Conservation (phyloP, 768 basidiomycete genomes). For the Flagelloscypha sp. region DNA sequence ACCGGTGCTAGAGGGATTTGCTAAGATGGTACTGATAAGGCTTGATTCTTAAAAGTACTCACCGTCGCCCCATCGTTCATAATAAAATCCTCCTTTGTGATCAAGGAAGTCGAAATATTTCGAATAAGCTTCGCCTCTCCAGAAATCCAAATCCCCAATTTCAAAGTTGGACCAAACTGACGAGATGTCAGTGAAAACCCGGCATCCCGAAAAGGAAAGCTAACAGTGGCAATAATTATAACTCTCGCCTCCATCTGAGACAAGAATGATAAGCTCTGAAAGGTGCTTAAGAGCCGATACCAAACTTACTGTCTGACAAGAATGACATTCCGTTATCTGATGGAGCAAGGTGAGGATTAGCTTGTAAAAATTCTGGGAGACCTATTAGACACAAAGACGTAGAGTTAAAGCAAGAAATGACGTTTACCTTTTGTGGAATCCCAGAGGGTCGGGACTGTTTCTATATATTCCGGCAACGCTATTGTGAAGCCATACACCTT, state of each 20-base stretch:
- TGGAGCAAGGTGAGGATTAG: conserved; percentile 32
- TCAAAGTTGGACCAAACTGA: conserved; percentile 43
- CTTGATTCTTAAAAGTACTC: conserved; percentile 14
- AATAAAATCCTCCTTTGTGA: conserved; percentile 35
- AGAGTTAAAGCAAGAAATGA: too few relatives aligned
- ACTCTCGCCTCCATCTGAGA: conserved; percentile 34
- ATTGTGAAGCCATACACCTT: conserved; percentile 62
- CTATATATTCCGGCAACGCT: conserved; percentile 48
- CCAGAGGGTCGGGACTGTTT: conserved; percentile 58
- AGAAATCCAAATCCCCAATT: conserved; percentile 40
- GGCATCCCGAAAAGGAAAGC: conserved; percentile 13
- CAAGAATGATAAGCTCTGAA: too few relatives aligned
- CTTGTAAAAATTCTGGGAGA: conserved; percentile 30
- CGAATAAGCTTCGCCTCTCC: conserved; percentile 38
- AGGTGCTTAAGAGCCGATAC: too few relatives aligned
- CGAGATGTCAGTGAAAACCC: neutral
- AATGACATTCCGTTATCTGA: conserved; percentile 41
- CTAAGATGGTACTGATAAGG: too few relatives aligned
- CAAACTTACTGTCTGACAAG: conserved; percentile 23
- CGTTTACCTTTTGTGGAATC: conserved; percentile 39
- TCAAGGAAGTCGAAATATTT: conserved; percentile 43
- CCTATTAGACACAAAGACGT: too few relatives aligned
- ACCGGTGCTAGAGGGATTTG: too few relatives aligned
- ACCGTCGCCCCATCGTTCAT: too few relatives aligned
- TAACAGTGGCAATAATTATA: conserved; percentile 53